Conservation (phyloP, 2,329 filamentous ascomycete species). For the Dothidotthia symphoricarpi region DNA sequence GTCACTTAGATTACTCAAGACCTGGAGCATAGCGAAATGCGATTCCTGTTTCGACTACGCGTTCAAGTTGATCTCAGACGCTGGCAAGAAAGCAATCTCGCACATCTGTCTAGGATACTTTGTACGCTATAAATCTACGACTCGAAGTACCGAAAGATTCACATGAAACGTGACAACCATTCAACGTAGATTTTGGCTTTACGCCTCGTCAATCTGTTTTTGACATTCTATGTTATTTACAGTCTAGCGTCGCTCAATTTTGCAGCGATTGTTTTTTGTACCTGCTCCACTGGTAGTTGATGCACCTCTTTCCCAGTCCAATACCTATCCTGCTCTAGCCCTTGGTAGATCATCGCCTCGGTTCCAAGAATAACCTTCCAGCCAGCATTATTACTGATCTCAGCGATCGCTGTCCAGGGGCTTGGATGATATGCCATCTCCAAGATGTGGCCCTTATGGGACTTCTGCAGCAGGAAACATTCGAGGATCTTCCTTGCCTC, state of each 20-base stretch:
- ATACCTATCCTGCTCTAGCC: slow-evolving; percentile 61
- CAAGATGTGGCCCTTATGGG: slow-evolving; percentile 65
- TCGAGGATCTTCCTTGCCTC: slow-evolving; percentile 58
- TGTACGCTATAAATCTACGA: too few relatives aligned
- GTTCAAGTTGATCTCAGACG: too few relatives aligned
- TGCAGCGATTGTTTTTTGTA: slow-evolving; percentile 54
- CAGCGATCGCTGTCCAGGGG: slow-evolving; percentile 63
- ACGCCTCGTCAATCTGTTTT: not conserved
- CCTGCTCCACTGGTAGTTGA: slow-evolving; percentile 60
- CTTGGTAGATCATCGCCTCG: slow-evolving; percentile 75
- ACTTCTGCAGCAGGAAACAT: slow-evolving; percentile 47
- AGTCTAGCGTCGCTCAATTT: slow-evolving; percentile 29
- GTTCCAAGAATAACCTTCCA: slow-evolving; percentile 76
- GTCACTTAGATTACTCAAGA: slow-evolving; percentile 63
- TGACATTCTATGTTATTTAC: slow-evolving; percentile 10
- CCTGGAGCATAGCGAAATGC: slow-evolving; percentile 56
- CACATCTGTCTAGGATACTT: too few relatives aligned
- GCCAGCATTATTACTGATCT: slow-evolving; percentile 58
- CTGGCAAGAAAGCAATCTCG: too few relatives aligned
- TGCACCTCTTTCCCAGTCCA: slow-evolving; percentile 65
- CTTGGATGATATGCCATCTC: slow-evolving; percentile 83
- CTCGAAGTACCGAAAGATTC: too few relatives aligned
- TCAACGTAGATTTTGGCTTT: too few relatives aligned
- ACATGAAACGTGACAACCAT: too few relatives aligned
- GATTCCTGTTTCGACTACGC: slow-evolving; percentile 19